Conservation (phyloP, 2,329 filamentous ascomycete genomes). For the Ceratocystis alfenasii region DNA sequence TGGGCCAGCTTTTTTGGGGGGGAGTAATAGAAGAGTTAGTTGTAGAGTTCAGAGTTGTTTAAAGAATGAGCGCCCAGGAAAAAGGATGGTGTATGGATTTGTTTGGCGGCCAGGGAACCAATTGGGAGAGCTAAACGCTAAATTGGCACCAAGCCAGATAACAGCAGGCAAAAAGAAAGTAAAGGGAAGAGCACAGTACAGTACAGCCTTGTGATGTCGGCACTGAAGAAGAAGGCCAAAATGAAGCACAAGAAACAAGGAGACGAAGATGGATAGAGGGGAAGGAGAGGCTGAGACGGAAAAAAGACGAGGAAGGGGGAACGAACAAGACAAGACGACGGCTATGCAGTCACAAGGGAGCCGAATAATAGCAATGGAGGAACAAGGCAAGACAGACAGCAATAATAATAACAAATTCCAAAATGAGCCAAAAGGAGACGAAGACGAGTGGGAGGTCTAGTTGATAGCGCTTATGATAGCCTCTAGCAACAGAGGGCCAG, state of each 20-base stretch:
- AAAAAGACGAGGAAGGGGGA: background rate
- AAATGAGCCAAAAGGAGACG: background rate
- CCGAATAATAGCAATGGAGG: background rate
- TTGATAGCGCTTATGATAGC: no score
- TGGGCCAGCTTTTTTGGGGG: conserved; percentile 13
- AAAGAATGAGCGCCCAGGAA: conserved; percentile 8
- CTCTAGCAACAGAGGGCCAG: no score
- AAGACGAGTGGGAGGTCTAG: no score
- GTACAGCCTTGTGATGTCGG: background rate
- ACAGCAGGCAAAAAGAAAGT: background rate
- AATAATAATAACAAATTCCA: background rate
- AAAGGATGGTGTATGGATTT: conserved; percentile 10
- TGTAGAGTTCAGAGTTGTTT: conserved; percentile 2
- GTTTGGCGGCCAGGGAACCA: conserved; percentile 8
- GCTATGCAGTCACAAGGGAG: background rate
- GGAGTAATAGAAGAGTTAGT: conserved; percentile 2
- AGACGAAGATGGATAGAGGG: background rate
- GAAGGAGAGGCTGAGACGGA: background rate
- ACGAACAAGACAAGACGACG: background rate
- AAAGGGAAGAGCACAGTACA: background rate
- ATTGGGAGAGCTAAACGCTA: conserved; percentile 3
- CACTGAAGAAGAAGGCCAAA: background rate
- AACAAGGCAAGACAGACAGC: background rate
- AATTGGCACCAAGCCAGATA: conserved; percentile 5
- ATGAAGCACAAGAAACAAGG: background rate